Base-by-base conservation (phyloP, 176 grass and related monocot species). In the Oryza glumipatula region DNA sequence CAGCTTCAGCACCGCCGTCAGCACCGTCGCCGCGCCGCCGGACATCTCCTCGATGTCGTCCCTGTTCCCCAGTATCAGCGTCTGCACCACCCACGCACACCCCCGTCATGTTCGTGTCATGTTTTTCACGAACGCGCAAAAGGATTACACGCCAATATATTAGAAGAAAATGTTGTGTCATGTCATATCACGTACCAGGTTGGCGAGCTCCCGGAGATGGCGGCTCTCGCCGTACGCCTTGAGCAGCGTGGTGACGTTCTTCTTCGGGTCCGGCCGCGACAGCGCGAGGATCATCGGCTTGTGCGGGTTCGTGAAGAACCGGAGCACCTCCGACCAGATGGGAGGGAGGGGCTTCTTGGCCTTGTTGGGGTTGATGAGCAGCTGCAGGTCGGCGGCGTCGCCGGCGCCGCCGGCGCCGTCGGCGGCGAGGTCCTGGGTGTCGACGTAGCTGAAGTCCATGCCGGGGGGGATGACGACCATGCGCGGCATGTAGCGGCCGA, bases 221-320 rank as follows among this genome's bases (percentile, higher is more conserved):
- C 83, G 85, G 82, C 91, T 92, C 81, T 98, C 96, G 4, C 96
- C 96, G 76, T 92, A 98, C 6, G 96, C 96, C 80, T 98, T 98
- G 79, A 98, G 90, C 54, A 98, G 96, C 43, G 93, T 95, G 82
- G 88, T 94, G 52, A 98, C 80, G 54, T 98, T 98, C 89, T 98
- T 98, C 93, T 98, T 98, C 0, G 96, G 96, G 80, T 98, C 96
- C 22, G 96, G 96, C 28, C 93, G 80, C 3, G 96, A 95, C 44
- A 98, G 86, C 11, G 96, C 96, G 14, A 98, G 88, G 86, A 98
- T 98, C 93, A 95, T 98, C 21, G 96, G 96, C 80, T 98, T 98
- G 74, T 98, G 96, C 23, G 89, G 96, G 33, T 98, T 98, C 1
- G 89, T 90, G 74, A 98, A 98, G 78, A 98, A 98, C 66, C 96